Evolutionary conservation across 805 yeast genomes (phyloP), one percentile per base, ranked within the genome.

Genomic region (Naumovozyma baii): DNA sequence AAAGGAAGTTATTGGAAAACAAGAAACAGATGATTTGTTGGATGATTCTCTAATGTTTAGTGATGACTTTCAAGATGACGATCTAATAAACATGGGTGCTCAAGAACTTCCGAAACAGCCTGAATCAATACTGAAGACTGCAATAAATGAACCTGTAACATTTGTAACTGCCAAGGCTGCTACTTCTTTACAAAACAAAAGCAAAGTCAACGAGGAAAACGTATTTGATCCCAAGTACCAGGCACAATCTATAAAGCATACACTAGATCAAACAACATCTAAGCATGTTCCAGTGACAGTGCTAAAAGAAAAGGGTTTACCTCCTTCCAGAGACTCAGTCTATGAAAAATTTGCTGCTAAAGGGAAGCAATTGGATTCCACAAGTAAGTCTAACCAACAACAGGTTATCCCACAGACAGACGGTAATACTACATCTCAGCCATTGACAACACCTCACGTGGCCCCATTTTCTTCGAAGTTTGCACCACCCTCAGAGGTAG

Each of bases 91-190:
- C 39, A 54, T 59, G 43, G 62, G 58, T 36, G 58, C 49, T 30
- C 57, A 55, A 31, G 48, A 49, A 4, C 49, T 45, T 33, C 53
- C 32, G 9, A 30, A 13, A 14, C 34, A 19, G 16, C 18, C 22
- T 25, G 34, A 50, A 9, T 30, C 26, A 33, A 39, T 46, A 3
- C 42, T 51, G 8, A 45, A 41, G 18, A 41, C 49, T 22, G 46
- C 39, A 2, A 43, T 37, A 3, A 34, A 38, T 31, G 42, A 41
- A 16, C 32, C 46, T 0, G 39, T 41, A 0, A 55, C 71, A 2
- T 80, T 80, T 62, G 80, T 78, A 31, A 72, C 78, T 39, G 85
- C 87, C 1, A 74, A 73, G 47, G 74, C 72, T 8, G 87, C 87
- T 0, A 73, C 73, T 28, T 62, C 70, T 8, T 58, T 80, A 7